Conservation (phyloP, 1,284 basidiomycete species). For the Trametes polyzona region DNA sequence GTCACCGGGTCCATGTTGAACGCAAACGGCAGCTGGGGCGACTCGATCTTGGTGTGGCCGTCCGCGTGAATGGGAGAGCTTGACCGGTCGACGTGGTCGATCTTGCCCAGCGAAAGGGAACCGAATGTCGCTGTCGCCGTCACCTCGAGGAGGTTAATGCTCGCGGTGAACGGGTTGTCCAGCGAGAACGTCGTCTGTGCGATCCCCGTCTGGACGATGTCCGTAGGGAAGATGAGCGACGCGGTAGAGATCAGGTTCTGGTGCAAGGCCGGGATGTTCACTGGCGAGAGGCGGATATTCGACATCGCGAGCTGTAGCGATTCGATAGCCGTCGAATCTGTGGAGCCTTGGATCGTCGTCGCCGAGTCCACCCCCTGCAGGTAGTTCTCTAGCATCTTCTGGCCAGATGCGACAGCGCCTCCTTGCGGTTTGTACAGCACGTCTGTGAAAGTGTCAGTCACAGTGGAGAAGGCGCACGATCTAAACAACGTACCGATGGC, state of each 20-base stretch:
- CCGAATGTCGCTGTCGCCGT: slow-evolving; percentile 60
- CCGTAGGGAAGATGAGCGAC: slow-evolving; percentile 57
- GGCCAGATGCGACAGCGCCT: slow-evolving; percentile 56
- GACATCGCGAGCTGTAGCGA: slow-evolving; percentile 71
- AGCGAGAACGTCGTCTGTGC: slow-evolving; percentile 61
- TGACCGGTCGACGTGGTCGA: slow-evolving; percentile 49
- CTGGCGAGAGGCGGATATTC: slow-evolving; percentile 61
- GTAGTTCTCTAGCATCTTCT: slow-evolving; percentile 69
- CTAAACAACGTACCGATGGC: slow-evolving; percentile 47
- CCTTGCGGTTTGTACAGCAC: slow-evolving; percentile 72
- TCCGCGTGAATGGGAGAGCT: slow-evolving; percentile 59
- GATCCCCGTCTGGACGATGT: slow-evolving; percentile 62
- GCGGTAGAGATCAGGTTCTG: slow-evolving; percentile 65
- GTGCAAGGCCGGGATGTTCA: slow-evolving; percentile 70
- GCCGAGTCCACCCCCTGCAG: slow-evolving; percentile 66
- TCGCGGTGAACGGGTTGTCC: slow-evolving; percentile 77
- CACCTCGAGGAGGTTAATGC: slow-evolving; percentile 69
- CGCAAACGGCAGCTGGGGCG: slow-evolving; percentile 60
- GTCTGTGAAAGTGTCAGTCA: slow-evolving; percentile 39
- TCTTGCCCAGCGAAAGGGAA: slow-evolving; percentile 56
- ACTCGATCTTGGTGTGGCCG: slow-evolving; percentile 66
- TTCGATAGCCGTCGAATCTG: slow-evolving; percentile 62
- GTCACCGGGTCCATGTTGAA: slow-evolving; percentile 68
- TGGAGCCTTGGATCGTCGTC: slow-evolving; percentile 63
- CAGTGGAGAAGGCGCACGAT: not conserved